Evolutionary conservation across 139 green algal species (phyloP).

Genomic region (Medakamo hakoo): DNA sequence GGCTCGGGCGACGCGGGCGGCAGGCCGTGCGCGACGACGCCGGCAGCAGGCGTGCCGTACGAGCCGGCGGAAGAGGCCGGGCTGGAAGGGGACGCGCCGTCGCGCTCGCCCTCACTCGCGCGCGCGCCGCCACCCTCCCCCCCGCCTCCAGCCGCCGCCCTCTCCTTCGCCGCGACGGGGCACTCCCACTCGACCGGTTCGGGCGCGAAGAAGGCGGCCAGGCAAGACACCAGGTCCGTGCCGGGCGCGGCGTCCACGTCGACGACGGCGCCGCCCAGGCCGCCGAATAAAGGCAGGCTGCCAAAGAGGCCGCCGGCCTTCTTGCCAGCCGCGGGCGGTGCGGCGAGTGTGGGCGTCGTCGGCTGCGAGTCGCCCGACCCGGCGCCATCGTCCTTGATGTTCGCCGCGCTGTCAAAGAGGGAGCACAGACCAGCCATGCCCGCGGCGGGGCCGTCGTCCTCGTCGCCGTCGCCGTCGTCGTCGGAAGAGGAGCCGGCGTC

Average conservation of each 20-base stretch:
- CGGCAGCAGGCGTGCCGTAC: too few species aligned
- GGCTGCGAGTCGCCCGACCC: background rate
- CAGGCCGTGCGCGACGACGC: too few species aligned
- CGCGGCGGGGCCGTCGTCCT: background rate
- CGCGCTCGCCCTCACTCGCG: too few species aligned
- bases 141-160: too few species aligned
- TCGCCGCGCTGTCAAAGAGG: background rate
- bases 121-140: too few species aligned
- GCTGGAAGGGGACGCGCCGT: background rate
- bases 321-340: too few species aligned
- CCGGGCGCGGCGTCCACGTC: background rate
- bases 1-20: too few species aligned
- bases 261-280: background rate
- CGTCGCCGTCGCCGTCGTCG: too few species aligned
- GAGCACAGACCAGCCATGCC: background rate
- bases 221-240: conserved; percentile 10
- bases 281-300: conserved; percentile 2
- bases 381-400: background rate
- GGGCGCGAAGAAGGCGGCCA: conserved; percentile 28
- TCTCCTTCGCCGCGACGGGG: conserved; percentile 13
- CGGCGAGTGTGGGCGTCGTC: too few species aligned
- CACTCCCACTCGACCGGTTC: conserved; percentile 34
- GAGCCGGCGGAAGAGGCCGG: conserved; percentile 2
- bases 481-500: too few species aligned
- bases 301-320: too few species aligned